Base-by-base conservation (phyloP, 768 basidiomycete genomes). In the Boletus insuetus region DNA sequence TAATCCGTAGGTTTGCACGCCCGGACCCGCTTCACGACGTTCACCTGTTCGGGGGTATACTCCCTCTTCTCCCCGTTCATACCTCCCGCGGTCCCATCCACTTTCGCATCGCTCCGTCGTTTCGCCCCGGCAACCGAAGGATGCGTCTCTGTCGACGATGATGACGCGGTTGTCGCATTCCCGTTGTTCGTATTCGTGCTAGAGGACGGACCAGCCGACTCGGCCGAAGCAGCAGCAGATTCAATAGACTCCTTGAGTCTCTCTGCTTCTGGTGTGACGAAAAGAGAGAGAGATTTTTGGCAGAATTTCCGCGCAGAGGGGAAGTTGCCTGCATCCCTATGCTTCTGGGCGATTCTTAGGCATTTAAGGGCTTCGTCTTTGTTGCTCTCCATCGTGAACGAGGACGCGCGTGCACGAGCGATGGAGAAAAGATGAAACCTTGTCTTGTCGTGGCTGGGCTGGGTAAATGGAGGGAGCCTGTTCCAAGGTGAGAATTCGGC, bases 311-410 rank as follows among this genome's bases (percentile, higher is more conserved):
- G 83, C 1, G 95, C 93, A 3, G 89, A 84, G 41, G 86, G 58
- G 51, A 84, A 74, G 69, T 95, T 92, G 46, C 82, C 85, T 43
- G 83, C 76, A 51, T 85, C 81, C 57, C 82, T 78, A 69, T 94
- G 86, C 64, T 82, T 82, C 66, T 85, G 83, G 3, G 94, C 88
- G 59, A 97, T 91, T 46, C 74, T 69, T 48, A 96, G 80, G 67
- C 91, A 92, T 63, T 88, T 85, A 54, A 87, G 70, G 35, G 93
- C 93, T 73, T 96, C 93, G 67, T 96, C 93, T 62, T 84, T 91
- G 78, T 96, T 96, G 72, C 87, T 86, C 71, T 90, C 89, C 89
- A 91, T 89, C 49, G 35, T 53, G 59, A 46, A 54, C 54, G 46
- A 51, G 20, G 49, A 19, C 35, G 45, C 12, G 34, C 39, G 35